Evolutionary conservation across 2,329 filamentous ascomycete genomes (phyloP), one percentile per base, ranked within the genome.

Genomic region (Rhynchosporium graminicola): DNA sequence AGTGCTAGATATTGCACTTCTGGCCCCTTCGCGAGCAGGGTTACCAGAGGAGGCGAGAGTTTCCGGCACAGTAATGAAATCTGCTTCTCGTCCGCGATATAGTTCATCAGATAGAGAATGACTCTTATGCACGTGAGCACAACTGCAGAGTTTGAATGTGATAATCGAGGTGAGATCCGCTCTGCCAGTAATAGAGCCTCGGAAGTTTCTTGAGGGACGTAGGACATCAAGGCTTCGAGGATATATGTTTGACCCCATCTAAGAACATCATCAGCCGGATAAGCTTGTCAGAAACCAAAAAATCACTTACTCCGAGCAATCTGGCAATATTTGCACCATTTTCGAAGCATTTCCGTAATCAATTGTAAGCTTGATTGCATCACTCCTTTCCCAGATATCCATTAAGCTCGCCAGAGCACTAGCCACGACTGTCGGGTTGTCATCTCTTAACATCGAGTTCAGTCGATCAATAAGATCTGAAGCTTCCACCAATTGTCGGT

Each of bases 221-320:
- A 99, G 28, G 94, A 95, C 90, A 98, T 98, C 71, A 99, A 83
- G 26, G 95, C 93, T 78, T 99, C 95, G 8, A 99, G 83, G 61
- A 99, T 98, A 76, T 99, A 99, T 28, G 94, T 97, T 80, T 99
- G 95, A 47, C 95, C 94, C 95, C 95, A 99, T 83, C 91, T 96
- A 68, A 64, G 67, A 51, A 20, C 13, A 29, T 43, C 50, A 45
- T 46, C 52, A 65, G 48, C 36, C 58, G 9, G 15, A 43, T 36
- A 40, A 20, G 8, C 31, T 15, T 36, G 4, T 28, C 29, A 33
- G 6, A 38, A 48, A 4, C 15, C 43, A 28, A 3, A 13, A 58
- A 20, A 20, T 20, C 28, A 45, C 90, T 73, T 84, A 96, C 91
- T 99, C 95, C 20, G 95, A 98, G 78, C 95, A 98, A 75, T 99